A percentile compares a stretch with the other conserved stretches of the same genome.
phyloP scores from a whole-genome alignment of 1,284 basidiomycete species.

The Anthracocystis setariae region DNA sequence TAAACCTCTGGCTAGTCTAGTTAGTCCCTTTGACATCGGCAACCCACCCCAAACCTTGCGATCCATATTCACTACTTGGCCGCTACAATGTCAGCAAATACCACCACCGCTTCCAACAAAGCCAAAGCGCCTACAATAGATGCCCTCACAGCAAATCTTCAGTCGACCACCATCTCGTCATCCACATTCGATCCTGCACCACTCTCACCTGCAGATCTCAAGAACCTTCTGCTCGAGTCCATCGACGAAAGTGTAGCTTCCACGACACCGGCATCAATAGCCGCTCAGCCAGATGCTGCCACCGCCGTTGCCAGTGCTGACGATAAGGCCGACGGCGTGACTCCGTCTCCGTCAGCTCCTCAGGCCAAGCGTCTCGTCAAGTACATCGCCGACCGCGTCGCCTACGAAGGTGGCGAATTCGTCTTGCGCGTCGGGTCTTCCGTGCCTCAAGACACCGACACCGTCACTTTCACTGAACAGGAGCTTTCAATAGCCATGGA shows the following conservation, averaged over 20 bases:
- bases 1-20: background rate
- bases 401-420: conserved; percentile 50
- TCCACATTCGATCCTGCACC: conserved; percentile 8
- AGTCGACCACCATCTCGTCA: conserved; percentile 16
- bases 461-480: conserved; percentile 27
- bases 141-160: conserved; percentile 45
- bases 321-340: background rate
- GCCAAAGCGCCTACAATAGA: conserved; percentile 48
- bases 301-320: background rate
- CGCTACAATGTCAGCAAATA: conserved; percentile 22
- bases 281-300: background rate
- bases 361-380: conserved; percentile 31
- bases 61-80: background rate
- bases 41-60: background rate
- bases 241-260: conserved; percentile 13
- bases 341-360: conserved; percentile 6
- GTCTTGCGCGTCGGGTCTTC: conserved; percentile 44
- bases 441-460: conserved; percentile 1
- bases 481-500: conserved; percentile 45
- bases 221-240: conserved; percentile 39
- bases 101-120: conserved; percentile 31
- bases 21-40: background rate
- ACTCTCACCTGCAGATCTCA: conserved; percentile 18
- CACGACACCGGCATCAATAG: conserved; percentile 11
- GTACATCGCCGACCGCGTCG: conserved; percentile 45